Conservation (phyloP, 2,329 filamentous ascomycete genomes). For the Fusarium xyrophilum region DNA sequence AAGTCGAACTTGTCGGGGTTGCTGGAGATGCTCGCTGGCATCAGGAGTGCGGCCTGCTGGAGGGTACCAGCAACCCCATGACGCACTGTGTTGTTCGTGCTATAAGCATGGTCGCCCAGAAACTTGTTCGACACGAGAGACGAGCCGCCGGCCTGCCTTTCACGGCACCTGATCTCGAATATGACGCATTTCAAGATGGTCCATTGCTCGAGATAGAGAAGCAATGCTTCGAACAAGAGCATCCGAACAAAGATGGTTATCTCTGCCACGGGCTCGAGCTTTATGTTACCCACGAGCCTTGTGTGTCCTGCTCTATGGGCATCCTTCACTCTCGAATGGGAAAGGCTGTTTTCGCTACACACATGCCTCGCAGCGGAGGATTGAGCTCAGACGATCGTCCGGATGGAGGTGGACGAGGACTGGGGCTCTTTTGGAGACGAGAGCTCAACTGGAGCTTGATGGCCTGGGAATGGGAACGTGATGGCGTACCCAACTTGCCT, state of each 20-base stretch:
- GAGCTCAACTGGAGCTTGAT: constrained; percentile 88
- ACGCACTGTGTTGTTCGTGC: constrained; percentile 79
- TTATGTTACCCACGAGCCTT: constrained; percentile 95
- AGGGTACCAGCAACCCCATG: constrained; percentile 72
- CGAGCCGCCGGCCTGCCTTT: constrained; percentile 47
- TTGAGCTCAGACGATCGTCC: constrained; percentile 77
- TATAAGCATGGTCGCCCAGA: constrained; percentile 81
- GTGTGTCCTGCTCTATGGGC: constrained; percentile 96
- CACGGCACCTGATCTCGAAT: constrained; percentile 54
- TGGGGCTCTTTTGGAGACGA: constrained; percentile 73
- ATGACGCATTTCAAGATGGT: constrained; percentile 70
- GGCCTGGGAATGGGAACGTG: constrained; percentile 76
- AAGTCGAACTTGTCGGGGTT: constrained; percentile 69
- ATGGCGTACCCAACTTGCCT: constrained; percentile 48
- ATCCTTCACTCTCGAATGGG: constrained; percentile 93
- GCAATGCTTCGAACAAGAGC: constrained; percentile 67
- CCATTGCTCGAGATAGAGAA: constrained; percentile 73
- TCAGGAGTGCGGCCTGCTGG: constrained; percentile 55
- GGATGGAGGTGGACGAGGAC: constrained; percentile 63
- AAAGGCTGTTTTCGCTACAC: constrained; percentile 78
- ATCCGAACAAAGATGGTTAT: constrained; percentile 78
- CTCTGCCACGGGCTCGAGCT: constrained; percentile 93
- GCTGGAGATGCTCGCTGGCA: constrained; percentile 79
- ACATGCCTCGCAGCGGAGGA: constrained; percentile 82
- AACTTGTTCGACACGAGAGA: constrained; percentile 64